These are phyloP conservation scores for Naematelia encephala DNA, from an alignment of 768 basidiomycete genomes.

Conservation along the genomic window DNA sequence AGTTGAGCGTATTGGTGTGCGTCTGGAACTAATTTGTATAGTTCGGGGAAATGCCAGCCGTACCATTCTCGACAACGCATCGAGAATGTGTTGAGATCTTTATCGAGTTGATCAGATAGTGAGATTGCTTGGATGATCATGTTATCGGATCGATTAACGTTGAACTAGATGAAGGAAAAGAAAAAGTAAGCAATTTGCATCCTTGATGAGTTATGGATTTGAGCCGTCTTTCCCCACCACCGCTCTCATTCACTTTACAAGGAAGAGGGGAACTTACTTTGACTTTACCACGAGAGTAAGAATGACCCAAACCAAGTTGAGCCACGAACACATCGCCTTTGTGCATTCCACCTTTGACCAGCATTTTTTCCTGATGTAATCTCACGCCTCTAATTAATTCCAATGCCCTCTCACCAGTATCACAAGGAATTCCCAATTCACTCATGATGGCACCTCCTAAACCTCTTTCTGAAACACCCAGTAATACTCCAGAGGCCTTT, in stretches of 20 bases:
- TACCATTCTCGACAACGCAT: conserved; percentile 99
- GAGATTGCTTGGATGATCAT: conserved; percentile 99
- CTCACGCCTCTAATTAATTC: conserved; percentile 91
- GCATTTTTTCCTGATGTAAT: conserved; percentile 80
- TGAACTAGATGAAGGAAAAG: too few species aligned
- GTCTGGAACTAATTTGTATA: conserved; percentile 86
- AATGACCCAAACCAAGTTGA: conserved; percentile 94
- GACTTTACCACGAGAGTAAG: conserved; percentile 93
- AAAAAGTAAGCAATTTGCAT: too few species aligned
- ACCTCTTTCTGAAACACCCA: conserved; percentile 73
- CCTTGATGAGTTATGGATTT: too few species aligned
- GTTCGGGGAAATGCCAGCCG: conserved; percentile 97
- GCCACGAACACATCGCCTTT: conserved; percentile 83
- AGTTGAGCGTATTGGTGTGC: conserved; percentile 83
- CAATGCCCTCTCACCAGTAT: conserved; percentile 72
- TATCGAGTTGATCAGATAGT: conserved; percentile 96
- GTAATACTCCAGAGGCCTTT: conserved; percentile 54
- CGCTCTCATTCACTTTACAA: too few species aligned
- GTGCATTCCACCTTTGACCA: conserved; percentile 62
- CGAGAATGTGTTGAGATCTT: conserved; percentile 97
- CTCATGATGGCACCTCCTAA: conserved; percentile 76
- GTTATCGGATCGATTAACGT: conserved; percentile 68
- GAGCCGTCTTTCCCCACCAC: too few species aligned
- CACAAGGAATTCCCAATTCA: conserved; percentile 68
- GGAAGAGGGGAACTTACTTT: conserved; percentile 63